These are phyloP conservation scores for Backusella parvicylindrica DNA, from an alignment of 192 early-diverging fungal species.

Conservation along the genomic window DNA sequence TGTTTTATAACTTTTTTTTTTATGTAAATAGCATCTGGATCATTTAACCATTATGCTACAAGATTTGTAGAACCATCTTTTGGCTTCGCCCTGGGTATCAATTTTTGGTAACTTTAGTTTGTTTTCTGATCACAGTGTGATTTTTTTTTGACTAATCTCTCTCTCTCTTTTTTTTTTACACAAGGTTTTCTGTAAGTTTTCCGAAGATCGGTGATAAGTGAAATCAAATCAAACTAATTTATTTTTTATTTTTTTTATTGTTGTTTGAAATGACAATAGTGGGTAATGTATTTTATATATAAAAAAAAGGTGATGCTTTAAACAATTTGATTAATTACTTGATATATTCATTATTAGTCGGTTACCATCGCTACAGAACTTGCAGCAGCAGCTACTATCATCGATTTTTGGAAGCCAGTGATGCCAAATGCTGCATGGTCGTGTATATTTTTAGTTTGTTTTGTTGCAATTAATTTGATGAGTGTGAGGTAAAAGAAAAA, in stretches of 20 bases:
- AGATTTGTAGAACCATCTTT: constrained; percentile 80
- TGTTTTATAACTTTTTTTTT: neutral
- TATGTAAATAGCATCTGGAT: constrained; percentile 52
- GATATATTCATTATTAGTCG: neutral
- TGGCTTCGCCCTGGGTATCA: constrained; percentile 68
- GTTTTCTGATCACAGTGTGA: neutral
- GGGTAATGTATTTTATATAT: constrained; percentile 16
- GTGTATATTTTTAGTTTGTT: constrained; percentile 52
- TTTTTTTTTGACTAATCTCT: neutral
- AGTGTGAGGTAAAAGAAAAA: constrained; percentile 28
- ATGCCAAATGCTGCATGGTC: constrained; percentile 41
- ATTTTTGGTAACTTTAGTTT: constrained; percentile 48
- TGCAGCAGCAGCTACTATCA: constrained; percentile 80
- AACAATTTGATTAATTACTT: neutral
- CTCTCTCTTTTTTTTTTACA: neutral
- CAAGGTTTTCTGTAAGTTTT: constrained; percentile 18
- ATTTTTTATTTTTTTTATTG: constrained; percentile 15
- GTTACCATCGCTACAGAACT: constrained; percentile 49
- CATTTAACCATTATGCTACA: constrained; percentile 70
- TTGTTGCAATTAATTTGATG: constrained; percentile 61
- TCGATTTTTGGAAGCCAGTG: constrained; percentile 58
- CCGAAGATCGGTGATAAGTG: neutral
- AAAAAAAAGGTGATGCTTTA: neutral
- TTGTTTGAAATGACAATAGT: neutral
- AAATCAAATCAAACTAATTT: constrained; percentile 3